These are phyloP conservation scores for Gossypium gossypioides DNA, from an alignment of 441 rosid species.

Conservation along the genomic window DNA sequence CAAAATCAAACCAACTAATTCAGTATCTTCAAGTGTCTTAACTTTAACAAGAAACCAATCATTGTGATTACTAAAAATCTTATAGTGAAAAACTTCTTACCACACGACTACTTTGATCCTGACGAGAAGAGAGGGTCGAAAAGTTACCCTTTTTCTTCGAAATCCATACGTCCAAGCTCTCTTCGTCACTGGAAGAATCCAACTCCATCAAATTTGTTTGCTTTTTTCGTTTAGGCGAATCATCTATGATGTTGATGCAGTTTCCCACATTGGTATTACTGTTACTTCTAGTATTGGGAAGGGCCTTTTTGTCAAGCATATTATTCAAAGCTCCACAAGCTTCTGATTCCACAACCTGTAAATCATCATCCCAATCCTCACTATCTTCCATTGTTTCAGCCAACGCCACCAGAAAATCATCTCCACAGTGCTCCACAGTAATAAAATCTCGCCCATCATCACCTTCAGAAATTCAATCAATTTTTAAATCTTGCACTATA, in stretches of 20 bases:
- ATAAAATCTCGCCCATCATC: constrained; percentile 79
- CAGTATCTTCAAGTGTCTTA: neutral
- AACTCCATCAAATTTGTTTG: constrained; percentile 34
- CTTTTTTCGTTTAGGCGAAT: constrained; percentile 43
- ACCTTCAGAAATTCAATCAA: constrained; percentile 32
- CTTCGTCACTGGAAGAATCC: constrained; percentile 52
- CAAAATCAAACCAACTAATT: constrained; percentile 22
- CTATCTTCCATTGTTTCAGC: constrained; percentile 65
- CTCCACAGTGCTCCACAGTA: constrained; percentile 76
- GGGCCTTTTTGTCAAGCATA: constrained; percentile 37
- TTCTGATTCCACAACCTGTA: constrained; percentile 60
- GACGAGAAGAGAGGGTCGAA: constrained; percentile 8
- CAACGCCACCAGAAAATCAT: constrained; percentile 68
- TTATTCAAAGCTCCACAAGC: constrained; percentile 62
- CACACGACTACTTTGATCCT: constrained; percentile 6
- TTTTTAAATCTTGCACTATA: neutral
- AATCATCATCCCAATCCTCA: constrained; percentile 95
- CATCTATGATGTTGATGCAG: constrained; percentile 36
- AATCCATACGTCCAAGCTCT: constrained; percentile 21
- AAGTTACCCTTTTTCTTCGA: constrained; percentile 15
- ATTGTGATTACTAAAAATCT: neutral
- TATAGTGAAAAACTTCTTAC: constrained; percentile 30
- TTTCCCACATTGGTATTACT: constrained; percentile 10
- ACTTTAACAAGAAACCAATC: neutral
- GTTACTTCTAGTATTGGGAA: constrained; percentile 11